These are phyloP conservation scores for Podaxis sp. DNA, from an alignment of 768 basidiomycete species.

Conservation along the genomic window DNA sequence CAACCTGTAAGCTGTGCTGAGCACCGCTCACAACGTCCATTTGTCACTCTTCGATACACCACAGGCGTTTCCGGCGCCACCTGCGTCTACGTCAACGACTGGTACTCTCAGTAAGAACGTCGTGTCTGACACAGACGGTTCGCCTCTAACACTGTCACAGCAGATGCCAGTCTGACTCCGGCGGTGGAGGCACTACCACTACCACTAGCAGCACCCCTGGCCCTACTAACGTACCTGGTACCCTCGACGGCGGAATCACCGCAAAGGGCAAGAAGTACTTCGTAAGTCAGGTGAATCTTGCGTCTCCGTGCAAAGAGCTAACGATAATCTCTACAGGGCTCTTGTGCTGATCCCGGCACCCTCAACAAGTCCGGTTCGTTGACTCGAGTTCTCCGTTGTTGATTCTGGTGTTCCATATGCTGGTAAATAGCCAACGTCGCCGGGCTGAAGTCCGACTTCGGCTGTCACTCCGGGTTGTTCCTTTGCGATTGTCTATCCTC, in stretches of 20 bases:
- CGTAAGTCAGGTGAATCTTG: constrained; percentile 13
- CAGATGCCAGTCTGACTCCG: constrained; percentile 16
- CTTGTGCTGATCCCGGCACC: constrained; percentile 23
- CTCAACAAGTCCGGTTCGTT: constrained; percentile 26
- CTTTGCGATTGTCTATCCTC: not conserved
- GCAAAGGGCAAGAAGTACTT: constrained; percentile 32
- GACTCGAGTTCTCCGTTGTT: not conserved
- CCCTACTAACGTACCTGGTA: constrained; percentile 13
- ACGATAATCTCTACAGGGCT: constrained; percentile 13
- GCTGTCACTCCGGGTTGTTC: constrained; percentile 32
- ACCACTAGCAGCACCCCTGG: not conserved
- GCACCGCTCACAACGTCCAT: not conserved
- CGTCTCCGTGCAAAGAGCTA: not conserved
- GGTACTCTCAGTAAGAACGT: constrained; percentile 25
- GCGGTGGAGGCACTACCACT: constrained; percentile 6
- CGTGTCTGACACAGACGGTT: not conserved
- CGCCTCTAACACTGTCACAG: constrained; percentile 5
- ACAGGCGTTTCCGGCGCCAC: constrained; percentile 24
- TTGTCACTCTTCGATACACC: not conserved
- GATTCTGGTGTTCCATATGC: not conserved
- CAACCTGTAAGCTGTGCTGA: not conserved
- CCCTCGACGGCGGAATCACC: constrained; percentile 24
- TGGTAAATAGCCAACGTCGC: constrained; percentile 24
- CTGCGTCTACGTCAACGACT: constrained; percentile 26
- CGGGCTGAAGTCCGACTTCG: constrained; percentile 32